phyloP scores from a whole-genome alignment of 1,284 basidiomycete species.

The Trichosporon coremiiforme region DNA sequence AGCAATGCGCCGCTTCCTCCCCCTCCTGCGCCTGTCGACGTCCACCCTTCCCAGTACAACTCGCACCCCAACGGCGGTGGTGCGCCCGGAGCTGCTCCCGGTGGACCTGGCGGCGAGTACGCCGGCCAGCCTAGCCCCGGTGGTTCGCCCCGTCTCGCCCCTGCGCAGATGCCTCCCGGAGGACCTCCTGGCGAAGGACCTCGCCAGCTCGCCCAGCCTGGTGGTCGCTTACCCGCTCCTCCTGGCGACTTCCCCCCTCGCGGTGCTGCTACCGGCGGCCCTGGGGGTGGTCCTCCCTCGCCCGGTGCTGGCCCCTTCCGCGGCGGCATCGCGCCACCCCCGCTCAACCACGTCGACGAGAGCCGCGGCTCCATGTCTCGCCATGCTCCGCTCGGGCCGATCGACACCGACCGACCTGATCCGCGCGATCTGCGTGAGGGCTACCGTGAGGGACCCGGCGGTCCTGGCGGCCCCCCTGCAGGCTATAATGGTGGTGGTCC shows the following conservation, averaged over 20 bases:
- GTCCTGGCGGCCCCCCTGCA: slow-evolving; percentile 20
- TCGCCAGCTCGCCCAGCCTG: slow-evolving; percentile 24
- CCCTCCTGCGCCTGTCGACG: slow-evolving; percentile 89
- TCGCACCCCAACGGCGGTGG: slow-evolving; percentile 58
- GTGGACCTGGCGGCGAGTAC: slow-evolving; percentile 14
- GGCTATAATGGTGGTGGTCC: slow-evolving; percentile 22
- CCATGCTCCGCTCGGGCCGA: slow-evolving; percentile 74
- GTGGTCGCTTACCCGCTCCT: slow-evolving; percentile 47
- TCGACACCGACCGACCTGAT: slow-evolving; percentile 73
- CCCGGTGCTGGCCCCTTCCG: slow-evolving; percentile 49
- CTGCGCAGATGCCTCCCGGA: slow-evolving; percentile 24
- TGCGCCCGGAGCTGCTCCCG: slow-evolving; percentile 26
- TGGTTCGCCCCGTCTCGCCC: slow-evolving; percentile 38
- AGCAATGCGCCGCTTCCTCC: slow-evolving; percentile 73
- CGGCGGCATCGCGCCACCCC: slow-evolving; percentile 50
- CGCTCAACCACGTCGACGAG: slow-evolving; percentile 51
- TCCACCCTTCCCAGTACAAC: slow-evolving; percentile 85
- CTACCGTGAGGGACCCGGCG: slow-evolving; percentile 27
- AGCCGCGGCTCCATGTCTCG: slow-evolving; percentile 50
- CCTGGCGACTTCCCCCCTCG: slow-evolving; percentile 25
- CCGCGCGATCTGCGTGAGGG: slow-evolving; percentile 31
- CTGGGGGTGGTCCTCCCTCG: slow-evolving; percentile 21
- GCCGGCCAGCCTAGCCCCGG: slow-evolving; percentile 33
- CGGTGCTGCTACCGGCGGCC: slow-evolving; percentile 5
- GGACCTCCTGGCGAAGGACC: slow-evolving; percentile 13